Evolutionary conservation across 192 early-diverging fungal species (phyloP), one percentile per base, ranked within the genome.

Genomic region (Dissophora globulifera): DNA sequence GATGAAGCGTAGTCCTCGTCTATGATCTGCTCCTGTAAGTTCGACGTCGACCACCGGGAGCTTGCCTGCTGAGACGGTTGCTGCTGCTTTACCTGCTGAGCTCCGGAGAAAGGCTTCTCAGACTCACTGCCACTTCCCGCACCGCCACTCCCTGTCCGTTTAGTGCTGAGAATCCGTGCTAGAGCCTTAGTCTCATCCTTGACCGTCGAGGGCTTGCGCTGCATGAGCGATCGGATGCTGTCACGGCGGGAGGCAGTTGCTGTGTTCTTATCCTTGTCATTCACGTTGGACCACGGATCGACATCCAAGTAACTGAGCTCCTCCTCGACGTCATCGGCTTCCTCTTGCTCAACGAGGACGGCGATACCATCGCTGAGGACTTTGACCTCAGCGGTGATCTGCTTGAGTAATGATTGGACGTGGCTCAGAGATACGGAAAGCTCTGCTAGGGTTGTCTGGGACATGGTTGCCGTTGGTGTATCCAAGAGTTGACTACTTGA

Each of bases 181-280:
- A 76, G 20, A 7, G 72, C 72, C 47, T 76, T 76, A 26, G 72
- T 76, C 33, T 76, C 72, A 30, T 76, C 72, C 58, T 76, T 76
- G 51, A 76, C 72, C 1, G 72, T 76, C 27, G 72, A 76, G 10
- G 72, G 72, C 56, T 43, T 76, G 9, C 72, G 30, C 46, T 76
- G 72, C n/a, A 76, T 30, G 20, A 76, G 47, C 5, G 72, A 76
- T 2, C 72, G 72, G 27, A 76, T 61, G 45, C 72, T 76, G 38
- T 76, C 63, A 45, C 46, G 56, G 7, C 72, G 49, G 10, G 35
- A 22, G 0, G 54, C 43, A 2, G 20, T 58, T 43, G 46, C 53
- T 17, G n/a, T 35, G n/a, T 53, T 51, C 16, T 62, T 56, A 9
- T 76, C 72, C 58, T 76, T 76, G 47, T 67, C 64, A 5, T 62